Percentiles rank a stretch among this genome's conserved stretches.
phyloP scores from a whole-genome alignment of 23 red algal species.

The Gracilaria gracilis region DNA sequence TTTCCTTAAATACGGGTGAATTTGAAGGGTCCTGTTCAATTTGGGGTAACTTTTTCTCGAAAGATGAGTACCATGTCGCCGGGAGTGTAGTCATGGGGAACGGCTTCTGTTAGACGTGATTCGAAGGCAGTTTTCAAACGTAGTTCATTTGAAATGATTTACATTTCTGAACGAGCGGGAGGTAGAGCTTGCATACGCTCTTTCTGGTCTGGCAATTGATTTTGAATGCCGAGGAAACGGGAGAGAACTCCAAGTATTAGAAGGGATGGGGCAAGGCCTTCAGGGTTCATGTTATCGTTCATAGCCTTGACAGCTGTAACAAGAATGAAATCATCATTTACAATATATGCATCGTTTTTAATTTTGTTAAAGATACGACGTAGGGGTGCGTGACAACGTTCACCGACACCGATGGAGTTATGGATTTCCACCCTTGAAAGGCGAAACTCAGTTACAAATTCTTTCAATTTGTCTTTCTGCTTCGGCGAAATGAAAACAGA shows the following conservation, averaged over 20 bases:
- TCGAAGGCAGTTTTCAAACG: neutral
- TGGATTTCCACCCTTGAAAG: slow-evolving; percentile 39
- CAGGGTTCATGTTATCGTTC: slow-evolving; percentile 54
- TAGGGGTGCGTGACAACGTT: slow-evolving; percentile 10
- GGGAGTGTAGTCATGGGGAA: neutral
- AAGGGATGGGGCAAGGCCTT: slow-evolving; percentile 38
- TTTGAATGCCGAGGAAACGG: neutral
- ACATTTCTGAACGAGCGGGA: slow-evolving; percentile 31
- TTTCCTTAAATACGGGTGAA: neutral
- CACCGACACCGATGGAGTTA: slow-evolving; percentile 38
- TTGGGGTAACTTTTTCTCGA: neutral
- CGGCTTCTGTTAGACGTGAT: neutral
- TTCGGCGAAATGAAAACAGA: neutral
- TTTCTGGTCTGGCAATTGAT: slow-evolving; percentile 3
- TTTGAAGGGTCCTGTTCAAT: neutral
- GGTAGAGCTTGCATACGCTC: slow-evolving; percentile 25
- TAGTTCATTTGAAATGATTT: slow-evolving; percentile 8
- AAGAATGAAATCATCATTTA: neutral
- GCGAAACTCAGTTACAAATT: slow-evolving; percentile 6
- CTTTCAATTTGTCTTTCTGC: neutral
- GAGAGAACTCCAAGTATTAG: neutral
- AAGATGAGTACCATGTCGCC: neutral
- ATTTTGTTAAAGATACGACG: slow-evolving; percentile 18
- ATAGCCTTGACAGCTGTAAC: slow-evolving; percentile 20
- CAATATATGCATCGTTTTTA: neutral